A percentile compares a stretch with the other conserved stretches of the same genome.
These are phyloP conservation scores for Lecanosticta acicola DNA, from an alignment of 2,329 filamentous ascomycete genomes.

Conservation along the genomic window DNA sequence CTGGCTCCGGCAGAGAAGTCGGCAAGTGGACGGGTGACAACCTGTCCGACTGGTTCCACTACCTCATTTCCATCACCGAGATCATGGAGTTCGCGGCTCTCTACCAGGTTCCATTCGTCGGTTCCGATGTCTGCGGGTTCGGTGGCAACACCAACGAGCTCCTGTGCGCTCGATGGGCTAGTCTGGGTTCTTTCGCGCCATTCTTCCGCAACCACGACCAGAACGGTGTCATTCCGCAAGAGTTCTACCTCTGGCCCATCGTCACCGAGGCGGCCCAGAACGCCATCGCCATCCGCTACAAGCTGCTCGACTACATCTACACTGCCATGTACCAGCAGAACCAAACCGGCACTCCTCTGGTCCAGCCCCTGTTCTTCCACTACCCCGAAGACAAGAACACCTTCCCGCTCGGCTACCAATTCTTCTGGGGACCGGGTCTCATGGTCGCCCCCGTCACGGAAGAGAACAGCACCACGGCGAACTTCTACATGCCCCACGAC, in stretches of 20 bases:
- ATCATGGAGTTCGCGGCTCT: conserved; percentile 44
- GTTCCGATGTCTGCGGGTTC: conserved; percentile 70
- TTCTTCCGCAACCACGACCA: conserved; percentile 73
- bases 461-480: conserved; percentile 48
- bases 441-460: conserved; percentile 53
- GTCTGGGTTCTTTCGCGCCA: conserved; percentile 65
- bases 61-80: conserved; percentile 38
- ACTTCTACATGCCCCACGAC: conserved; percentile 53
- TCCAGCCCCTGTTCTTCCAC: conserved; percentile 66
- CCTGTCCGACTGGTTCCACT: conserved; percentile 40
- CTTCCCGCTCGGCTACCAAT: conserved; percentile 50
- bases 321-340: conserved; percentile 61
- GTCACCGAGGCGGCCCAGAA: conserved; percentile 61
- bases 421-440: conserved; percentile 54
- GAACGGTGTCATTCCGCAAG: conserved; percentile 51
- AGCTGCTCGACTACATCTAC: conserved; percentile 74
- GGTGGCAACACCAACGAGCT: conserved; percentile 59
- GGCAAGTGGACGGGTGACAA: conserved; percentile 60
- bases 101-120: conserved; percentile 46
- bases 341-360: conserved; percentile 56
- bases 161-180: conserved; percentile 70
- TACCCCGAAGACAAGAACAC: conserved; percentile 57
- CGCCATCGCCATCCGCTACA: conserved; percentile 67
- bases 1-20: conserved; percentile 59
- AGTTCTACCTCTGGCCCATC: conserved; percentile 65